Conservation (phyloP, 306 rosid genomes). For the Ammopiptanthus mongolicus region DNA sequence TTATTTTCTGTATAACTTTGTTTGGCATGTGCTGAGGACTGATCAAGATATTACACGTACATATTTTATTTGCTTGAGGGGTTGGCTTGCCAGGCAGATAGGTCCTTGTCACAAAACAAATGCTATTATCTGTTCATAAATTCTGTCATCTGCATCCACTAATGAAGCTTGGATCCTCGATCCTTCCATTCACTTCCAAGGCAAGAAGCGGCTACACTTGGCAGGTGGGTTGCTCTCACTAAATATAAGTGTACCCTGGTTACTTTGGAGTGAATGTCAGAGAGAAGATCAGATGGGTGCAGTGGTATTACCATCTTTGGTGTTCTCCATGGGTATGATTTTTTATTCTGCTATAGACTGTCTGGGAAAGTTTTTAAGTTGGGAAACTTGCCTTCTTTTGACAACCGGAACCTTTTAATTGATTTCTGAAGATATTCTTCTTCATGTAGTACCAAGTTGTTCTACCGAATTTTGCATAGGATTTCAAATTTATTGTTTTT, state of each 20-base stretch:
- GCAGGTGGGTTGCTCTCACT: slow-evolving; percentile 20
- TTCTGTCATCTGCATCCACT: slow-evolving; percentile 16
- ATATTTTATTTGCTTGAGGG: slow-evolving; percentile 16
- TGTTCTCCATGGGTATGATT: slow-evolving; percentile 30
- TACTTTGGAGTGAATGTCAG: slow-evolving; percentile 18
- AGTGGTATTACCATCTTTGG: slow-evolving; percentile 9
- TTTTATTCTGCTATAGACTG: slow-evolving; percentile 10
- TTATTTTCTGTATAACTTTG: neutral
- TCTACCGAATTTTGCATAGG: neutral
- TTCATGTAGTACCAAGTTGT: neutral
- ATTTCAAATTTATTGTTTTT: neutral
- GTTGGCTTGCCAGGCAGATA: slow-evolving; percentile 1
- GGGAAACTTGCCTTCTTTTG: neutral
- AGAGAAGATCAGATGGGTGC: slow-evolving; percentile 25
- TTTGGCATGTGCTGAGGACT: slow-evolving; percentile 7
- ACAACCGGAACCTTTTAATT: neutral
- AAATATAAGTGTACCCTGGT: slow-evolving; percentile 8
- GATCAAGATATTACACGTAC: neutral
- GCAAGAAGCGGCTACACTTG: slow-evolving; percentile 22
- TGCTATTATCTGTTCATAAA: slow-evolving; percentile 12
- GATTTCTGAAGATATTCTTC: neutral
- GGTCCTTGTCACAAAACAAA: neutral
- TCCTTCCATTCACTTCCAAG: slow-evolving; percentile 14
- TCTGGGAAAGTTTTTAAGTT: slow-evolving; percentile 1
- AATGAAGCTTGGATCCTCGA: slow-evolving; percentile 24